These are phyloP conservation scores for Pisolithus orientalis DNA, from an alignment of 768 basidiomycete genomes.

Conservation along the genomic window DNA sequence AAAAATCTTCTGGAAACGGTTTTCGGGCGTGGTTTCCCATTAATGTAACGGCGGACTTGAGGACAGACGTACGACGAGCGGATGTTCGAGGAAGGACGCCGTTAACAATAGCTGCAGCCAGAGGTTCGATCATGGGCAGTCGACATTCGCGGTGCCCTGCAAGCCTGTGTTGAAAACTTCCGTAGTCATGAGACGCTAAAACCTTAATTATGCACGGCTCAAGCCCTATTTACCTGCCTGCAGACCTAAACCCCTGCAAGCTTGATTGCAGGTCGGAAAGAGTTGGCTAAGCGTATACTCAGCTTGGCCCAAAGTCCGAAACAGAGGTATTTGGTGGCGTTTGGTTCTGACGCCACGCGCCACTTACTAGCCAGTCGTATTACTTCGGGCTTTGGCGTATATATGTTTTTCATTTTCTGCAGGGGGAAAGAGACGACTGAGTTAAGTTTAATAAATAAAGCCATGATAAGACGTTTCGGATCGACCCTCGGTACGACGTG, in stretches of 20 bases:
- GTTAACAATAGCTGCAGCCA: slow-evolving; percentile 48
- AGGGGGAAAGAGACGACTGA: not conserved
- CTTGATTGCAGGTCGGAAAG: not conserved
- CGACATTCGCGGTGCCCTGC: slow-evolving; percentile 18
- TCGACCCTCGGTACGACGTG: not conserved
- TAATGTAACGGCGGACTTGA: slow-evolving; percentile 23
- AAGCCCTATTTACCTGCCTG: not conserved
- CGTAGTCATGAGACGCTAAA: not conserved
- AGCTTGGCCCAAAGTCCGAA: not conserved
- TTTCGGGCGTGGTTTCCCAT: slow-evolving; percentile 26
- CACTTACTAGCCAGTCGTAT: not conserved
- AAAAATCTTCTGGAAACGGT: slow-evolving; percentile 42
- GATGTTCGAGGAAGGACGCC: slow-evolving; percentile 32
- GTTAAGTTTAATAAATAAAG: not conserved
- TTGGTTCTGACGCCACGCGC: not conserved
- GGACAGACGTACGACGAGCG: slow-evolving; percentile 19
- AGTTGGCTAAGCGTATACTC: not conserved
- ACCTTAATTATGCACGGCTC: not conserved
- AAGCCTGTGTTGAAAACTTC: slow-evolving; percentile 1
- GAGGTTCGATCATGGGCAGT: slow-evolving; percentile 58
- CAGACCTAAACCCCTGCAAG: not conserved
- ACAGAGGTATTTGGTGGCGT: not conserved
- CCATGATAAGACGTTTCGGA: not conserved
- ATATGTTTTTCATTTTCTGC: not conserved
- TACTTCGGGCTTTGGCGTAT: not conserved